Conservation (phyloP, 1,284 basidiomycete genomes). For the Blastosporella zonata region DNA sequence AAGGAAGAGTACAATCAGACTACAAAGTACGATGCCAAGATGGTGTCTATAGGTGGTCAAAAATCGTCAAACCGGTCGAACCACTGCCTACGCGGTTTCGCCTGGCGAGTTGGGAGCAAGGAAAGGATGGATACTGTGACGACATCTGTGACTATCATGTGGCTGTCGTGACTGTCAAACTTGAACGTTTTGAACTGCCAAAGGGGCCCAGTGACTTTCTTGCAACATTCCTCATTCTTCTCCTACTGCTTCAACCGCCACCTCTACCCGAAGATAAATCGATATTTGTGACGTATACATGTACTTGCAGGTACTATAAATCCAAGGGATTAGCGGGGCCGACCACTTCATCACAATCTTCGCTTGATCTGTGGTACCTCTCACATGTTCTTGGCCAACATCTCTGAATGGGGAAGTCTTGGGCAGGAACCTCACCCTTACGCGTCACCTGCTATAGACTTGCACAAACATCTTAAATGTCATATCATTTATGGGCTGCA, state of each 20-base stretch:
- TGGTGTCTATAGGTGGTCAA: constrained; percentile 9
- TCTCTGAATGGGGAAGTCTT: constrained; percentile 9
- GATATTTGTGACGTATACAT: too few species aligned
- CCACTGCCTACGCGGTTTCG: constrained; percentile 17
- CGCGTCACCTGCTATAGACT: constrained; percentile 6
- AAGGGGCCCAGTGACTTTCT: neutral
- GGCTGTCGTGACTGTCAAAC: constrained; percentile 7
- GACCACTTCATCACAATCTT: neutral
- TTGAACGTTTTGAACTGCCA: neutral
- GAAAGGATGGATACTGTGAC: constrained; percentile 14
- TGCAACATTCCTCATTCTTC: too few species aligned
- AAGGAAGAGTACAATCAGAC: constrained; percentile 1
- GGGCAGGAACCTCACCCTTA: constrained; percentile 1
- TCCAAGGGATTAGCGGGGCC: neutral
- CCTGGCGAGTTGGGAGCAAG: constrained; percentile 5
- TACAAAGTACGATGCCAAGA: constrained; percentile 1
- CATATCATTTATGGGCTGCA: constrained; percentile 5
- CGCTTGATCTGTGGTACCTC: neutral
- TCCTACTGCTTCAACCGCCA: too few species aligned
- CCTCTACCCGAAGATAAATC: too few species aligned
- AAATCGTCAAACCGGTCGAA: constrained; percentile 11
- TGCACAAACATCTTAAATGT: constrained; percentile 1
- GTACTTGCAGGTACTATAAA: too few species aligned
- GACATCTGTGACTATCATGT: constrained; percentile 15
- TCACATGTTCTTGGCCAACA: constrained; percentile 6